A percentile compares a stretch with the other conserved stretches of the same genome.
phyloP scores from a whole-genome alignment of 805 yeast genomes.

The Candida silvicultrix region DNA sequence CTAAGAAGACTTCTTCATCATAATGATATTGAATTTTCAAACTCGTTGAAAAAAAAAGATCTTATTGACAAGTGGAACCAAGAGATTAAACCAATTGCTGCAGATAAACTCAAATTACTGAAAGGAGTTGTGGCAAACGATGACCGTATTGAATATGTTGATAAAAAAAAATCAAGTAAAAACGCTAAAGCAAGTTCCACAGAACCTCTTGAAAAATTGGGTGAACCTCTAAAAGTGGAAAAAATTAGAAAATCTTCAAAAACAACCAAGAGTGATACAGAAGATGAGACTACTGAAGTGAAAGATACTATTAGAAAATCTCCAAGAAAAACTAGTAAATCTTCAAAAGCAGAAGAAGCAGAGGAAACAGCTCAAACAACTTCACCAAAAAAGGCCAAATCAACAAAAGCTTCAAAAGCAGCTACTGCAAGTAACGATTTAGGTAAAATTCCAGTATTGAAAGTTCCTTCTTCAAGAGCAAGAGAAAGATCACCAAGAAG shows the following conservation, averaged over 20 bases:
- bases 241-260: slow-evolving; percentile 3
- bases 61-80: slow-evolving; percentile 55
- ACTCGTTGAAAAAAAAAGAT: slow-evolving; percentile 62
- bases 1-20: slow-evolving; percentile 60
- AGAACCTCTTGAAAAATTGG: background rate
- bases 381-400: slow-evolving; percentile 3
- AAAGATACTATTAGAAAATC: slow-evolving; percentile 5
- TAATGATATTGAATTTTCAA: slow-evolving; percentile 54
- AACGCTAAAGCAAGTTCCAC: too few species aligned
- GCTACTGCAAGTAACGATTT: background rate
- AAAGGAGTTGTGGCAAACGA: slow-evolving; percentile 27
- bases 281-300: background rate
- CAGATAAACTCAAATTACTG: slow-evolving; percentile 29
- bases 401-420: background rate
- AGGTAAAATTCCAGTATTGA: slow-evolving; percentile 12
- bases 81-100: slow-evolving; percentile 44
- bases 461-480: slow-evolving; percentile 3
- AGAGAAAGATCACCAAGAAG: slow-evolving; percentile 3
- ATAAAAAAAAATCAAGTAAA: slow-evolving; percentile 5
- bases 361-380: slow-evolving; percentile 5
- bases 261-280: background rate
- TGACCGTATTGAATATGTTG: slow-evolving; percentile 34
- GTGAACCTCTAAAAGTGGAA: too few species aligned
- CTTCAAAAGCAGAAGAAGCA: slow-evolving; percentile 10
- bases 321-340: slow-evolving; percentile 15